Base-by-base conservation (phyloP, 2,329 filamentous ascomycete species). In the Clonostachys sp. region DNA sequence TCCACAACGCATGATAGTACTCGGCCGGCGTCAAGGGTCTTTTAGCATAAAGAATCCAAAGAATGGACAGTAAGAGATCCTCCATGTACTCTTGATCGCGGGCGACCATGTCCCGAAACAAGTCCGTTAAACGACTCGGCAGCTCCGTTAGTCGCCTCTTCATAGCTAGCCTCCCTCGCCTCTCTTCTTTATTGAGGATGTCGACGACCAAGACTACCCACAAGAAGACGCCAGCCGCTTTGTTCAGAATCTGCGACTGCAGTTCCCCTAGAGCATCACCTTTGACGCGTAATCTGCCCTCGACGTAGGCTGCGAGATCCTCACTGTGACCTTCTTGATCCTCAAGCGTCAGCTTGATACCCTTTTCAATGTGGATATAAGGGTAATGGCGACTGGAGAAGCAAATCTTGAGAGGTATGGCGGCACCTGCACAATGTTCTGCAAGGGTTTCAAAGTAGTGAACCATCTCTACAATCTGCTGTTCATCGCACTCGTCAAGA, bases 71-170 rank as follows among this genome's bases (percentile, higher is more conserved):
- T 0, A 68, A 46, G 0, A 82, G 51, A 0, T 67, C 59, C 0
- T 72, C 59, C 42, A 60, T 59, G 7, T 78, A 65, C 0, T 63
- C 38, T 0, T 47, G 16, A 45, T 84, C 78, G 14, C 76, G 65
- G 0, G 48, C 67, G 3, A 83, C 47, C 0, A 83, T 75, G 14
- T 77, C 61, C 4, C 61, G 63, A 49, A 85, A 83, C 0, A 84
- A 53, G 0, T 74, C 61, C 35, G 65, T 55, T 0, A 84, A 59
- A 0, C 63, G 61, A 1, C 12, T 46, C 0, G 73, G 74, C 0
- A 75, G 59, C 2, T 66, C 55, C 1, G 45, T 20, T 0, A 77
- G 61, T 6, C 51, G 55, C 10, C 56, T 53, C 4, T 24, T 55
- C 0, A 72, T 14, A 4, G 47, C 42, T 0, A 62, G 50, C 0